These are phyloP conservation scores for Tuber borchii DNA, from an alignment of 495 filamentous ascomycete genomes.

Conservation along the genomic window DNA sequence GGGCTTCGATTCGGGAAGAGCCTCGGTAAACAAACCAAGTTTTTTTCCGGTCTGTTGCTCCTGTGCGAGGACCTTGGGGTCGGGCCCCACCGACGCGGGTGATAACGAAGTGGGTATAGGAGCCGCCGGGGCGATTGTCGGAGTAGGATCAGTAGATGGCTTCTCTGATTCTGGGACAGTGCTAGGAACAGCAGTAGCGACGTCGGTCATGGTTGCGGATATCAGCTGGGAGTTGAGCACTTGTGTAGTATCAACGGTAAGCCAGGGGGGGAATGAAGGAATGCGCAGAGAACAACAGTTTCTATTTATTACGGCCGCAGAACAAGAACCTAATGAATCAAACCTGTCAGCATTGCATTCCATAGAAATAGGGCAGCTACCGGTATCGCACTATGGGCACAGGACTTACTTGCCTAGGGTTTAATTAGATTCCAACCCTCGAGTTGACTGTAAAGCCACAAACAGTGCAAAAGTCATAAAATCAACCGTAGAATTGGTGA, in stretches of 20 bases:
- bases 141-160: neutral
- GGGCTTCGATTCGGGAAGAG: conserved; percentile 54
- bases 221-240: neutral
- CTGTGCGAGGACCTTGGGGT: conserved; percentile 20
- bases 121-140: neutral
- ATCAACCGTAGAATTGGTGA: neutral
- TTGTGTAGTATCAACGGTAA: neutral
- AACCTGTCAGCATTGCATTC: neutral
- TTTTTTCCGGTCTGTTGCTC: conserved; percentile 33
- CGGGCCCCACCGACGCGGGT: conserved; percentile 7
- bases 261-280: neutral
- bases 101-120: neutral
- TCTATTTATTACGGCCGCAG: neutral
- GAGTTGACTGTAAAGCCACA: neutral
- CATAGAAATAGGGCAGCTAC: neutral
- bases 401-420: neutral
- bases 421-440: neutral
- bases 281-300: neutral
- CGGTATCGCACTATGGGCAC: neutral
- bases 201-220: neutral
- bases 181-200: neutral
- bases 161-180: neutral
- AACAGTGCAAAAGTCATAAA: neutral
- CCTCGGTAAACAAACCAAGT: conserved; percentile 59
- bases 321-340: neutral